Conservation (phyloP, 2,329 filamentous ascomycete species). For the Sclerotinia glacialis region DNA sequence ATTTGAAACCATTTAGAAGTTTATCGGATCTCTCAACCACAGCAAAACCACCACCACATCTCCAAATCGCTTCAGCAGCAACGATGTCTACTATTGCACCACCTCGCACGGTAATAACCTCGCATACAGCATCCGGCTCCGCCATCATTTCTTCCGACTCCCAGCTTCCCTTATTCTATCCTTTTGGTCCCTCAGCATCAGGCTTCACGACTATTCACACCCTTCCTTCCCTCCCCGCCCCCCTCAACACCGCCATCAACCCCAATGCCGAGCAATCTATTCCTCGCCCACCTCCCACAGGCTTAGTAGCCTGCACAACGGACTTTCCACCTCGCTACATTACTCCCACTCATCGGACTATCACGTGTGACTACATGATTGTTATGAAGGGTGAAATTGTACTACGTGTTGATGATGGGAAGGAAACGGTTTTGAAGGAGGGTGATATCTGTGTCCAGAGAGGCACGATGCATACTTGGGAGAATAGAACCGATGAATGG, state of each 20-base stretch:
- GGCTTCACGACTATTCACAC: conserved; percentile 40
- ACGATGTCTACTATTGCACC: conserved; percentile 8
- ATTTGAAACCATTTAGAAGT: too few relatives aligned
- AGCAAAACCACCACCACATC: not conserved
- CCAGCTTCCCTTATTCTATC: conserved; percentile 34
- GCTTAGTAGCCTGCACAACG: conserved; percentile 39
- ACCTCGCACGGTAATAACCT: conserved; percentile 39
- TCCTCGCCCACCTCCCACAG: conserved; percentile 41
- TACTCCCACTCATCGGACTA: conserved; percentile 45
- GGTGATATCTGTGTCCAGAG: conserved; percentile 46
- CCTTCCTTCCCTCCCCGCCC: conserved; percentile 37
- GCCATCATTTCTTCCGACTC: conserved; percentile 40
- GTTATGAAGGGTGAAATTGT: conserved; percentile 45
- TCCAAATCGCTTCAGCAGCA: not conserved
- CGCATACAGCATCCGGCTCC: conserved; percentile 37
- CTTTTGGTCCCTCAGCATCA: conserved; percentile 38
- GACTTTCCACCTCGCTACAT: conserved; percentile 23
- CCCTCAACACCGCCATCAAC: conserved; percentile 28
- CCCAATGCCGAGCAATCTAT: conserved; percentile 4
- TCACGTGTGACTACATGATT: conserved; percentile 44
- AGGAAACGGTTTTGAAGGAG: conserved; percentile 41
- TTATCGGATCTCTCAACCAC: too few relatives aligned
- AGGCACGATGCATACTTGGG: conserved; percentile 36
- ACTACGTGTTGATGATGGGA: conserved; percentile 42
- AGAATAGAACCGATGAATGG: conserved; percentile 14